A percentile compares a stretch with the other conserved stretches of the same genome.
Evolutionary conservation across 2,329 filamentous ascomycete species (phyloP).

Genomic region (Cladophialophora exuberans): DNA sequence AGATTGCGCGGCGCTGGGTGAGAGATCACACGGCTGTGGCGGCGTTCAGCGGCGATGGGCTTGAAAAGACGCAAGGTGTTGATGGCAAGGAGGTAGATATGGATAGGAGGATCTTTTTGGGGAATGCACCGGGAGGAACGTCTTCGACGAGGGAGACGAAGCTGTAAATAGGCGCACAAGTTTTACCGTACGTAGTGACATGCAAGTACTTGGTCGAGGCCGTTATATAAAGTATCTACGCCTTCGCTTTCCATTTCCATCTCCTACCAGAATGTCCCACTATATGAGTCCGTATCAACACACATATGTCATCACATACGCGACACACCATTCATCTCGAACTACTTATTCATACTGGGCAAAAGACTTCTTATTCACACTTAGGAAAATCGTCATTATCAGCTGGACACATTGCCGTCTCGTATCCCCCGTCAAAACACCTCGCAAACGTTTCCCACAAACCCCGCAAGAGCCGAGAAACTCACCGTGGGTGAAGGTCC

Average conservation of each 20-base stretch:
- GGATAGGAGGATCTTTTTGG: constrained; percentile 29
- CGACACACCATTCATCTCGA: too few relatives aligned
- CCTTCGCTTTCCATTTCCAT: too few relatives aligned
- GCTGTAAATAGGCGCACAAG: constrained; percentile 13
- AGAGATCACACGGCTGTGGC: too few relatives aligned
- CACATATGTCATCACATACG: too few relatives aligned
- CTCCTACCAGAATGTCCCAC: too few relatives aligned
- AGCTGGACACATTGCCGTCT: too few relatives aligned
- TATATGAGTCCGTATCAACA: too few relatives aligned
- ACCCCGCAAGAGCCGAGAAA: constrained; percentile 60
- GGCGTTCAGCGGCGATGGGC: too few relatives aligned
- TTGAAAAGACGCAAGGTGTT: too few relatives aligned
- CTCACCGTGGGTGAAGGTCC: constrained; percentile 49
- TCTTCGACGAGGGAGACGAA: constrained; percentile 8
- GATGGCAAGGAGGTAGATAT: constrained; percentile 19
- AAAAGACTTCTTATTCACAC: too few relatives aligned
- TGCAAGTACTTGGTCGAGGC: background rate
- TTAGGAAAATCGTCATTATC: too few relatives aligned
- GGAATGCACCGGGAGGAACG: constrained; percentile 3
- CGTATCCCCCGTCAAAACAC: constrained; percentile 13
- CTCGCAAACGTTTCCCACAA: constrained; percentile 55
- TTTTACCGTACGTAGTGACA: background rate
- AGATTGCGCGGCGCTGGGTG: constrained; percentile 44
- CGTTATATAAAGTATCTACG: background rate
- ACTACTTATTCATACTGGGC: too few relatives aligned